A percentile compares a stretch with the other conserved stretches of the same genome.
These are phyloP conservation scores for Phaeomoniella chlamydospora DNA, from an alignment of 2,329 filamentous ascomycete genomes.

Conservation along the genomic window DNA sequence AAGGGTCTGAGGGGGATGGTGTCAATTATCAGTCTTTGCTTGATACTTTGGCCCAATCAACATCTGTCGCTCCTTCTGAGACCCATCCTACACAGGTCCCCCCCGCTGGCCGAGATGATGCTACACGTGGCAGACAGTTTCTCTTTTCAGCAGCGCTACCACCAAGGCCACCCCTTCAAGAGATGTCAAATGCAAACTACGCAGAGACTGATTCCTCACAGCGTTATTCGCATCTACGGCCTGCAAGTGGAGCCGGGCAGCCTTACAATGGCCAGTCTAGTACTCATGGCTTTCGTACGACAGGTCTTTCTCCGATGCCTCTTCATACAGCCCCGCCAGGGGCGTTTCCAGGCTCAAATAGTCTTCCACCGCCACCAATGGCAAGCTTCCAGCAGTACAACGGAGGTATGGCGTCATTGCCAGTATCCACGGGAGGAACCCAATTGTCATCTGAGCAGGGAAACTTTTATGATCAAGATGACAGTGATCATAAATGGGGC, in stretches of 20 bases:
- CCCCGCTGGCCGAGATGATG: too few relatives aligned
- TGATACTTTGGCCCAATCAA: conserved; percentile 28
- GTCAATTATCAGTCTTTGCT: conserved; percentile 33
- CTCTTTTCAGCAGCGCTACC: conserved; percentile 24
- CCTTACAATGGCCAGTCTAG: too few relatives aligned
- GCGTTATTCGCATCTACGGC: conserved; percentile 22
- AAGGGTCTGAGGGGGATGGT: conserved; percentile 17
- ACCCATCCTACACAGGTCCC: too few relatives aligned
- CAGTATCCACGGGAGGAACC: too few relatives aligned
- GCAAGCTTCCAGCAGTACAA: conserved; percentile 25
- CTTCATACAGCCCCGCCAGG: conserved; percentile 19
- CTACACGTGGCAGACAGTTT: conserved; percentile 15
- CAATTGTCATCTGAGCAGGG: not conserved
- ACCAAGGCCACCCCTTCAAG: conserved; percentile 29
- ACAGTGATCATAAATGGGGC: conserved; percentile 31
- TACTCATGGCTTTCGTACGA: too few relatives aligned
- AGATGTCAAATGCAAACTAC: conserved; percentile 24
- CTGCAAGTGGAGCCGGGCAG: conserved; percentile 16
- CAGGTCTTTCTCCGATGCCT: conserved; percentile 7
- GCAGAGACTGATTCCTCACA: conserved; percentile 20
- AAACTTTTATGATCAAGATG: conserved; percentile 10
- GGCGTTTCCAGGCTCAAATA: conserved; percentile 17
- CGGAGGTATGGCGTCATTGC: too few relatives aligned
- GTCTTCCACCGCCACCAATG: conserved; percentile 23
- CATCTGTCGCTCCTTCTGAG: conserved; percentile 15